Percentiles rank a stretch among this genome's conserved stretches.
Conservation (phyloP, 257 asterid species). For the Petunia secreta region DNA sequence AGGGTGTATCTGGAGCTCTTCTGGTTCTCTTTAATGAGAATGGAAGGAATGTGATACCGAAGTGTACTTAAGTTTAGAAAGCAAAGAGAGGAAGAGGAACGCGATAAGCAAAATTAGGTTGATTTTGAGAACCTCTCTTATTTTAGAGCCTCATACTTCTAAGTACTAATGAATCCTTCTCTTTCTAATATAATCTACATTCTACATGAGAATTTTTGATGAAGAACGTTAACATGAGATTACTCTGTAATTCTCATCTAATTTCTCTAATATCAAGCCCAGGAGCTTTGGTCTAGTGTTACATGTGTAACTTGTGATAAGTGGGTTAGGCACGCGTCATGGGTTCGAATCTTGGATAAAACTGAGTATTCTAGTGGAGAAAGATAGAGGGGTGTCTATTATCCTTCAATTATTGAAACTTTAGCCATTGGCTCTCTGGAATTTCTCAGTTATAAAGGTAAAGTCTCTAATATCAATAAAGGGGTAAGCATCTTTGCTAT, state of each 20-base stretch:
- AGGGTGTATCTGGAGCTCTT: conserved; percentile 2
- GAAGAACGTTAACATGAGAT: not conserved
- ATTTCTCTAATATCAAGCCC: not conserved
- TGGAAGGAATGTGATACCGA: not conserved
- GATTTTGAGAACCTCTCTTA: not conserved
- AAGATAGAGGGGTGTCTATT: too few relatives aligned
- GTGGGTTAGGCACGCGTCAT: too few relatives aligned
- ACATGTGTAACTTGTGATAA: too few relatives aligned
- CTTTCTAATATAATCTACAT: too few relatives aligned
- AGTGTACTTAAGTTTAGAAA: not conserved
- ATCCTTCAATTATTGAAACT: too few relatives aligned
- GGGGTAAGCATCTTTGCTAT: not conserved
- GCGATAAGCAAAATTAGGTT: not conserved
- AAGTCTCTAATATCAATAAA: not conserved
- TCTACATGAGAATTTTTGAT: too few relatives aligned
- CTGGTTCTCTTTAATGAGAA: not conserved
- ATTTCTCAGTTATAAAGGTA: too few relatives aligned
- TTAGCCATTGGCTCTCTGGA: too few relatives aligned
- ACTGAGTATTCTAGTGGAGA: too few relatives aligned
- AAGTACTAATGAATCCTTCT: not conserved
- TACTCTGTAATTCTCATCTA: not conserved
- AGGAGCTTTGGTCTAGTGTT: too few relatives aligned
- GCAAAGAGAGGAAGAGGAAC: not conserved
- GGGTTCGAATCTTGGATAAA: too few relatives aligned
- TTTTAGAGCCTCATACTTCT: not conserved